These are phyloP conservation scores for Paracorniculantispora psalliotae DNA, from an alignment of 2,329 filamentous ascomycete species.

Conservation along the genomic window DNA sequence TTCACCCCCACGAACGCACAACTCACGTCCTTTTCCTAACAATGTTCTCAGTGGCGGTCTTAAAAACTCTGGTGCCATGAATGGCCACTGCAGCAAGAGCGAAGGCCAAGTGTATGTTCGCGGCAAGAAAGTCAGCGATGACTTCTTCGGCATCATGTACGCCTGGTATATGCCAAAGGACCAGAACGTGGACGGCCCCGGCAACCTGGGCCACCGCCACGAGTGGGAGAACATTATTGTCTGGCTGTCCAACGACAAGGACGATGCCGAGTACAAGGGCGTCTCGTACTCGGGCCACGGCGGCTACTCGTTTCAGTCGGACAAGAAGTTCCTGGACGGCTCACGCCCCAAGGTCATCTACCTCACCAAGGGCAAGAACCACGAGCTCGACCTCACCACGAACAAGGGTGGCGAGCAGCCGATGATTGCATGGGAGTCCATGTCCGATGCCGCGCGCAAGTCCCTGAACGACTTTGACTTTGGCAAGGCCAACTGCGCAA, in stretches of 20 bases:
- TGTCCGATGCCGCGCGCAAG: constrained; percentile 28
- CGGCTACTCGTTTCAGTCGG: constrained; percentile 19
- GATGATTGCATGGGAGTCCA: constrained; percentile 38
- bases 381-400: constrained; percentile 31
- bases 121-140: constrained; percentile 22
- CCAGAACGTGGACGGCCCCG: constrained; percentile 28
- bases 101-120: constrained; percentile 36
- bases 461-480: constrained; percentile 30
- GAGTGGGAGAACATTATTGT: constrained; percentile 37
- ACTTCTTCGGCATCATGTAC: constrained; percentile 35
- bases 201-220: constrained; percentile 30
- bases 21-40: background rate
- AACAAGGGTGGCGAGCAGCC: constrained; percentile 33
- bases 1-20: background rate
- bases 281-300: constrained; percentile 33
- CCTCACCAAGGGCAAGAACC: constrained; percentile 29
- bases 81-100: constrained; percentile 27
- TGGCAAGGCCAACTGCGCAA: constrained; percentile 36
- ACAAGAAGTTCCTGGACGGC: constrained; percentile 20
- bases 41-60: constrained; percentile 29
- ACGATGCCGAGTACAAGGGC: constrained; percentile 28
- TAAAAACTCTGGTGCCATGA: constrained; percentile 23
- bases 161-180: constrained; percentile 45
- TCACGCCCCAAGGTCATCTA: constrained; percentile 23
- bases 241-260: constrained; percentile 25